Base-by-base conservation (phyloP, 306 rosid genomes). In the Cucurbita pepo region DNA sequence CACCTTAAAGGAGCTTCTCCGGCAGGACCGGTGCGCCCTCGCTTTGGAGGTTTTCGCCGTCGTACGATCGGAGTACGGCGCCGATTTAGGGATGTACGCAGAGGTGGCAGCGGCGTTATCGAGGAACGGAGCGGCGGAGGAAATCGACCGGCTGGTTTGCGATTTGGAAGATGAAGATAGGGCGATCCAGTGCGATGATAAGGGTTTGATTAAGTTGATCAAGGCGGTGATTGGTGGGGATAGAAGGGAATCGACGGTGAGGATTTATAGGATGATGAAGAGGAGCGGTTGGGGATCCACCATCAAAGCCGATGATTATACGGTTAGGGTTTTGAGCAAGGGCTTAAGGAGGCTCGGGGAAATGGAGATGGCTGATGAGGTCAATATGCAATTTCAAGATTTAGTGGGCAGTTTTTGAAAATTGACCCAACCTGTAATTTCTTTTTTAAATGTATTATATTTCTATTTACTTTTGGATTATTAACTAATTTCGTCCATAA, bases 1-100 rank as follows among this genome's bases (percentile, higher is more conserved):
- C 18, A 45, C 92, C 59, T 82, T 94, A 10, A 76, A 83, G 21
- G 98, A 94, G 92, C 97, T 90, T 52, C 87, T 93, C 0, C 92
- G 94, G 5, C 96, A 90, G 74, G 92, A 87, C 0, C 91, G 85
- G 4, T 90, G 89, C 77, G 41, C 76, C 53, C 77, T 93, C 18
- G 97, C 92, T 2, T 84, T 93, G 18, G 82, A 22, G 9, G 97
- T 81, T 9, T 88, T 93, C 82, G 81, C 94, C 57, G 44, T 78
- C 79, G 22, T 88, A 75, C 86, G 94, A 76, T 88, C 96, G 0
- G 98, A 93, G 65, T 87, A 85, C 85, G 72, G 51, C 2, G 84
- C 90, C 0, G 94, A 88, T 6, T 44, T 87, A 1, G 30, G 87
- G 3, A 75, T 86, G n/a, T 83, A 85, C 54, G 89, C 91, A 0